A percentile compares a stretch with the other conserved stretches of the same genome.
Conservation (phyloP, 192 early-diverging fungal species). For the Coemansia nantahalensis region DNA sequence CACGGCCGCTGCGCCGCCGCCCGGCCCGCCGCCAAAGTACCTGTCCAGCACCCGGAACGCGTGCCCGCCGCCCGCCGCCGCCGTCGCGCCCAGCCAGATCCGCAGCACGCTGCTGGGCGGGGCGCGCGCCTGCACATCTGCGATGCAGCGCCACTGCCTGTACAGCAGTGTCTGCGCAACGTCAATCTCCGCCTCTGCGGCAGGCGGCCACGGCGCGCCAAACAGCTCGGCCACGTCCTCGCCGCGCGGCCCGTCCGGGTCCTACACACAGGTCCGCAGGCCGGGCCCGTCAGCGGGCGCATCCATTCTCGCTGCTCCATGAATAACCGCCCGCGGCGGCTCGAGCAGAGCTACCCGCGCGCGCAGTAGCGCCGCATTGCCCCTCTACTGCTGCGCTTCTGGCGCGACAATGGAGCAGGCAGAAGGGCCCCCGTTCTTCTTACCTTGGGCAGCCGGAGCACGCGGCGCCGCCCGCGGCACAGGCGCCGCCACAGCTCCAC, state of each 20-base stretch:
- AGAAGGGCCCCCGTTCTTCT: too few species aligned
- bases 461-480: constrained; percentile 1
- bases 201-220: too few species aligned
- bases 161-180: constrained; percentile 7
- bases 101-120: background rate
- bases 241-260: background rate
- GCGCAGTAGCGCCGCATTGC: too few species aligned
- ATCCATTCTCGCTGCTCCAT: too few species aligned
- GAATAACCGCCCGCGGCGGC: too few species aligned
- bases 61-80: constrained; percentile 8
- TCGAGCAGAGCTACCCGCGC: too few species aligned
- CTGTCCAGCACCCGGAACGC: constrained; percentile 12
- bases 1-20: constrained; percentile 4
- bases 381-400: too few species aligned
- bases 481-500: constrained; percentile 30
- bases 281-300: too few species aligned
- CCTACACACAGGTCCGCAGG: too few species aligned
- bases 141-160: constrained; percentile 24
- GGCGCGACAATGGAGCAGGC: too few species aligned
- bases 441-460: constrained; percentile 4
- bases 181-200: background rate
- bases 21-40: constrained; percentile 11
- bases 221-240: constrained; percentile 17
- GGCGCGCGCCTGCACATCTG: background rate
- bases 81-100: constrained; percentile 23